phyloP scores from a whole-genome alignment of 805 yeast genomes.

The Wickerhamomyces kurtzmanii region DNA sequence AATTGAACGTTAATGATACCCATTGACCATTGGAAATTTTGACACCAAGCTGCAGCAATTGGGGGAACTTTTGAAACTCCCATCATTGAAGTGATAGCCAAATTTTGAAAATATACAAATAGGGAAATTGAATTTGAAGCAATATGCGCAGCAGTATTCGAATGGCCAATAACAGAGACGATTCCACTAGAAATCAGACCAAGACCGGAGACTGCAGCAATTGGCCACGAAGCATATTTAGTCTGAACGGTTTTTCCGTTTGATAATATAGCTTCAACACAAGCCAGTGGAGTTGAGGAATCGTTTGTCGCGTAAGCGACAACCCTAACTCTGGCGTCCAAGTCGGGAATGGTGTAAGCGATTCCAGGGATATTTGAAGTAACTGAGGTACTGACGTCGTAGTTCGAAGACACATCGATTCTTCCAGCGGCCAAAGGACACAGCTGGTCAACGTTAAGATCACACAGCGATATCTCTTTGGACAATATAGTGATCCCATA shows the following conservation, averaged over 20 bases:
- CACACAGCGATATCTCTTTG: slow-evolving; percentile 54
- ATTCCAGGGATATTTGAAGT: slow-evolving; percentile 60
- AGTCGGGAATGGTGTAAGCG: slow-evolving; percentile 86
- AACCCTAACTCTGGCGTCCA: slow-evolving; percentile 86
- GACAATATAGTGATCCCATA: slow-evolving; percentile 68
- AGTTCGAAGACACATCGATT: slow-evolving; percentile 53
- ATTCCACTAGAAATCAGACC: slow-evolving; percentile 86
- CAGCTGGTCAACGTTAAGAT: slow-evolving; percentile 38
- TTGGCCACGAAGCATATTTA: slow-evolving; percentile 89
- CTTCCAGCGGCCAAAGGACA: slow-evolving; percentile 90
- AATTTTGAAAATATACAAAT: slow-evolving; percentile 87
- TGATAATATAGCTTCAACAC: slow-evolving; percentile 79
- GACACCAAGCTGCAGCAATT: slow-evolving; percentile 96
- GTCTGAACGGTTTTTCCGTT: slow-evolving; percentile 95
- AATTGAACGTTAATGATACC: slow-evolving; percentile 74
- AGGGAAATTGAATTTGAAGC: slow-evolving; percentile 93
- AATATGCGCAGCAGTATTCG: slow-evolving; percentile 90
- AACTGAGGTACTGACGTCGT: slow-evolving; percentile 30
- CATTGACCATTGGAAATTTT: slow-evolving; percentile 93
- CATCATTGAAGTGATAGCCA: slow-evolving; percentile 92
- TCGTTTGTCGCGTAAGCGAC: slow-evolving; percentile 44
- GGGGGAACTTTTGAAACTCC: slow-evolving; percentile 91
- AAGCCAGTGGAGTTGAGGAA: slow-evolving; percentile 55
- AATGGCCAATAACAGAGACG: slow-evolving; percentile 79
- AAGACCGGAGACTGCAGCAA: slow-evolving; percentile 82